Base-by-base conservation (phyloP, 1,284 basidiomycete species). In the Sparassis latifolia region DNA sequence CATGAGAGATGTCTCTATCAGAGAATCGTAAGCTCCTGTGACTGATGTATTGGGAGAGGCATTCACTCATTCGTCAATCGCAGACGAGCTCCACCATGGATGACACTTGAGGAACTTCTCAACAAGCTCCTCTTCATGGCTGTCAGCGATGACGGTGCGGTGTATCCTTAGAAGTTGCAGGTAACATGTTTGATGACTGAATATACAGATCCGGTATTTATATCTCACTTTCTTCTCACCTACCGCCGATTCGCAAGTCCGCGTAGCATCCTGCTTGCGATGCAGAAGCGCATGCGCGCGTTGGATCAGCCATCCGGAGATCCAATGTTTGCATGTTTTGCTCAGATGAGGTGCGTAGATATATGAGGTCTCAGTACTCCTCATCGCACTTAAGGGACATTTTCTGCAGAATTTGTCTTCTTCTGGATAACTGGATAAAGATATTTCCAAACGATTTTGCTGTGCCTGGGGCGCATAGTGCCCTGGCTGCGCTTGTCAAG, bases 261-360 rank as follows among this genome's bases (percentile, higher is more conserved):
- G 10, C 77, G 88, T 40, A 82, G 75, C 51, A 69, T 91, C 10
- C 70, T 91, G n/a, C 72, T 90, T 45, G 84, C 87, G 3, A 89
- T 91, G 85, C 87, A 90, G 65, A 86, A 88, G 61, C 82, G 86
- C 43, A 84, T 90, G 77, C 79, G 85, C 33, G 79, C 85, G 55
- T 71, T 91, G 10, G 86, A 87, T 60, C 77, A 78, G 53, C 77
- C 83, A 30, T 75, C 76, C n/a, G 78, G 80, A 4, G 88, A 90
- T 68, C 82, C 84, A 0, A 85, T 89, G 80, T 86, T 90, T 66
- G 82, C 86, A 7, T 85, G 82, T 60, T 89, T 83, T 67, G 86
- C 86, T 9, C 87, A 90, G 63, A 89, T 90, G 87, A 78, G 82
- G 88, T 86, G 57, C 49, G 69, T 52, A 29, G 29, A 39, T 20